Evolutionary conservation across 2,329 filamentous ascomycete genomes (phyloP).

Genomic region (Aspergillus tamarii): DNA sequence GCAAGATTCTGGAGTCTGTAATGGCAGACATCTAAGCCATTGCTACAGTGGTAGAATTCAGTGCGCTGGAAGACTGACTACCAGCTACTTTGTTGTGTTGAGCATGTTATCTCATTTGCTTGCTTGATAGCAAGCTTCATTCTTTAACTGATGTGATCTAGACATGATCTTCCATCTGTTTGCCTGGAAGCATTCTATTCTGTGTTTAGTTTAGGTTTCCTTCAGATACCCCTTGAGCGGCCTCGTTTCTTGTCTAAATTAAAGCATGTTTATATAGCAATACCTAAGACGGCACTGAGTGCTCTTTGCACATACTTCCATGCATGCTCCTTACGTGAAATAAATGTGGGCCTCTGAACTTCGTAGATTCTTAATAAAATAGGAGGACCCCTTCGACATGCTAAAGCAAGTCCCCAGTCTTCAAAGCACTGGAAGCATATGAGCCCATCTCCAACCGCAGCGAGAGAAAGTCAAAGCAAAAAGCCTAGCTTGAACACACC

Average conservation of each 20-base stretch:
- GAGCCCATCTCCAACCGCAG: background rate
- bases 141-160: background rate
- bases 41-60: background rate
- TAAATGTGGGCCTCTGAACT: background rate
- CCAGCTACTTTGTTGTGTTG: background rate
- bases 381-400: background rate
- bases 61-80: background rate
- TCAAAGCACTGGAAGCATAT: background rate
- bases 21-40: slow-evolving; percentile 42
- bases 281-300: background rate
- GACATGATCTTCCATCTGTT: background rate
- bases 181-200: background rate
- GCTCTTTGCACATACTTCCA: background rate
- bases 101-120: background rate
- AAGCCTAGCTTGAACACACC: background rate
- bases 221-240: slow-evolving; percentile 27
- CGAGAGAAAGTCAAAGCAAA: background rate
- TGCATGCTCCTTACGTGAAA: background rate
- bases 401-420: background rate
- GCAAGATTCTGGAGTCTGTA: slow-evolving; percentile 47
- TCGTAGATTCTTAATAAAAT: background rate
- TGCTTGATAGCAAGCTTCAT: background rate
- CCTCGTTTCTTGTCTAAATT: slow-evolving; percentile 9
- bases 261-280: slow-evolving; percentile 2
- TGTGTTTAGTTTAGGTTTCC: slow-evolving; percentile 11